Percentiles rank a stretch among this genome's conserved stretches.
phyloP scores from a whole-genome alignment of 1,139 yeast species.

The Yamadazyma pseudoaaseri region DNA sequence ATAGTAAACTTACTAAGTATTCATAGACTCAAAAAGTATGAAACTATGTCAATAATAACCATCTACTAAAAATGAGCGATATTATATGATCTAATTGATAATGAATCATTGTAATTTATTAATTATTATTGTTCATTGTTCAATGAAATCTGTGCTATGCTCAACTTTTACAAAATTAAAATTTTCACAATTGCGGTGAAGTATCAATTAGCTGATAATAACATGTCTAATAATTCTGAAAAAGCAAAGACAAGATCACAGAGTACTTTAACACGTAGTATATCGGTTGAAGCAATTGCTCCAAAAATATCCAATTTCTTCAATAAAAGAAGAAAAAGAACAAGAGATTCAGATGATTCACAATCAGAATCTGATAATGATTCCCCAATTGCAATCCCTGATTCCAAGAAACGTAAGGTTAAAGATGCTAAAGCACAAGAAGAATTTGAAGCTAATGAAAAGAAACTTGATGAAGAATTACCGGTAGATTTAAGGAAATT shows the following conservation, averaged over 20 bases:
- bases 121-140: too few relatives aligned
- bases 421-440: constrained; percentile 28
- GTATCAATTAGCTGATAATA: neutral
- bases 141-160: neutral
- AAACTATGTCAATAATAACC: too few relatives aligned
- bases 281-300: constrained; percentile 44
- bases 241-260: constrained; percentile 8
- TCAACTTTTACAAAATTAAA: neutral
- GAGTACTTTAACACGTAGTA: constrained; percentile 26
- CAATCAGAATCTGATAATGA: constrained; percentile 19
- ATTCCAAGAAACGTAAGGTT: constrained; percentile 23
- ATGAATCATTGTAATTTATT: too few relatives aligned
- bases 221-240: constrained; percentile 5
- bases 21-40: too few relatives aligned
- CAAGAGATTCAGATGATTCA: constrained; percentile 14
- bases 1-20: too few relatives aligned
- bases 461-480: constrained; percentile 53
- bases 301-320: constrained; percentile 40
- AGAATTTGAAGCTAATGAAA: constrained; percentile 50
- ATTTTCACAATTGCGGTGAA: constrained; percentile 2
- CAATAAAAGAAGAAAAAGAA: constrained; percentile 31
- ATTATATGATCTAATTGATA: too few relatives aligned
- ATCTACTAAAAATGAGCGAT: too few relatives aligned
- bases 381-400: constrained; percentile 14
- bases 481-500: constrained; percentile 66